Percentiles rank a stretch among this genome's conserved stretches.
Conservation (phyloP, 768 basidiomycete genomes). For the Calocybe cyanea region DNA sequence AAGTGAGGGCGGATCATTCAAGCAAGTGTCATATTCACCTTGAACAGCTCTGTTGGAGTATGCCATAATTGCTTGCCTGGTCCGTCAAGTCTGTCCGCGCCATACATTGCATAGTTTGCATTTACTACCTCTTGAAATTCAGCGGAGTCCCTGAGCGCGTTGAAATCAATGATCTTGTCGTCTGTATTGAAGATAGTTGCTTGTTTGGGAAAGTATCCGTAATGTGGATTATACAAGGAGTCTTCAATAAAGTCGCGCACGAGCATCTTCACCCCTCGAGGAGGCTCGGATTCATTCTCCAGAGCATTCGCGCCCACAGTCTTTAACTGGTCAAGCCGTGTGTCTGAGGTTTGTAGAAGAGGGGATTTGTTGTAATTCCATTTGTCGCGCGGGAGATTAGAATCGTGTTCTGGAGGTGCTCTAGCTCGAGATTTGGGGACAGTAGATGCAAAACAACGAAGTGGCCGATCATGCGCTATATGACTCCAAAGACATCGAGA, state of each 20-base stretch:
- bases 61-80: slow-evolving; percentile 95
- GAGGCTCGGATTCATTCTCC: slow-evolving; percentile 53
- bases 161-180: slow-evolving; percentile 64
- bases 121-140: slow-evolving; percentile 86
- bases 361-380: slow-evolving; percentile 77
- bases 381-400: slow-evolving; percentile 44
- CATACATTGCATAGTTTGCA: slow-evolving; percentile 68
- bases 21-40: slow-evolving; percentile 48
- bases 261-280: slow-evolving; percentile 86
- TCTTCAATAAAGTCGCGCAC: slow-evolving; percentile 97
- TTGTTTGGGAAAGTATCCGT: slow-evolving; percentile 95
- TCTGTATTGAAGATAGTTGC: slow-evolving; percentile 82
- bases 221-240: slow-evolving; percentile 92
- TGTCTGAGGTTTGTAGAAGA: slow-evolving; percentile 48
- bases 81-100: slow-evolving; percentile 54
- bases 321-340: slow-evolving; percentile 38
- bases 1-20: slow-evolving; percentile 6
- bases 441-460: slow-evolving; percentile 20
- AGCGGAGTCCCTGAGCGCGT: slow-evolving; percentile 54
- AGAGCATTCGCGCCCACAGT: slow-evolving; percentile 71
- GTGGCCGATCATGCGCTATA: slow-evolving; percentile 15
- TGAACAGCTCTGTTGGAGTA: slow-evolving; percentile 96
- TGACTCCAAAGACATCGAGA: slow-evolving; percentile 28
- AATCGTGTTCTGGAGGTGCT: slow-evolving; percentile 11
- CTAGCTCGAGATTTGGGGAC: slow-evolving; percentile 9